A percentile compares a stretch with the other conserved stretches of the same genome.
Conservation (phyloP, 768 basidiomycete species). For the Lactarius akahatsu region DNA sequence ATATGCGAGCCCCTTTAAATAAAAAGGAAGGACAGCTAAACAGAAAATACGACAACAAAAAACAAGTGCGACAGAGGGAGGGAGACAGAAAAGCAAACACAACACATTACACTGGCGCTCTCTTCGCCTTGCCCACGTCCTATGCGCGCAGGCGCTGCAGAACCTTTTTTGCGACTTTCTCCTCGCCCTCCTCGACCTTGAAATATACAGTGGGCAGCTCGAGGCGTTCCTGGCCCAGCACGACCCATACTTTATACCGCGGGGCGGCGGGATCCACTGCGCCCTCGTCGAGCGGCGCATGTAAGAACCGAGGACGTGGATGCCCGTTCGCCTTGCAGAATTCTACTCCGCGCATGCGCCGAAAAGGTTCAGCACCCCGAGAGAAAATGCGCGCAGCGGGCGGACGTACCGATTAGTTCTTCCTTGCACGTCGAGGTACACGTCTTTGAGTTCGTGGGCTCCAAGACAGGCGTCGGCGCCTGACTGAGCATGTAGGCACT, state of each 20-base stretch:
- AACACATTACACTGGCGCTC: background rate
- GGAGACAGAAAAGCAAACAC: background rate
- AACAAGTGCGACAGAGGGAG: background rate
- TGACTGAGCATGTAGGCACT: background rate
- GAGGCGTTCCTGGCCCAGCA: conserved; percentile 29
- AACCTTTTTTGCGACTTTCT: conserved; percentile 30
- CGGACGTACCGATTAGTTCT: conserved; percentile 15
- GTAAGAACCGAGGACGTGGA: conserved; percentile 11
- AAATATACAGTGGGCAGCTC: conserved; percentile 28
- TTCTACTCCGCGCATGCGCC: background rate
- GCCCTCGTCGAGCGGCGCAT: background rate
- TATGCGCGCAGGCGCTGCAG: conserved; percentile 27
- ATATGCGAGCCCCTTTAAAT: too few relatives aligned
- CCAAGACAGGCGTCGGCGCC: background rate
- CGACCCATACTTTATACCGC: conserved; percentile 29
- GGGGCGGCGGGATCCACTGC: background rate
- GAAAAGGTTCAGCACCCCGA: background rate
- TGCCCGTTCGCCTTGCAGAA: conserved; percentile 10
- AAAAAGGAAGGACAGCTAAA: too few relatives aligned
- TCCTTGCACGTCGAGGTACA: background rate
- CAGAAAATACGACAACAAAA: background rate
- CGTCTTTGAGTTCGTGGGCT: background rate
- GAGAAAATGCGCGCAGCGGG: background rate
- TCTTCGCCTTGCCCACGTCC: background rate
- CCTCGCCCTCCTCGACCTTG: conserved; percentile 27